Evolutionary conservation across 2,329 filamentous ascomycete species (phyloP).

Genomic region (Cyphellophora europaea): DNA sequence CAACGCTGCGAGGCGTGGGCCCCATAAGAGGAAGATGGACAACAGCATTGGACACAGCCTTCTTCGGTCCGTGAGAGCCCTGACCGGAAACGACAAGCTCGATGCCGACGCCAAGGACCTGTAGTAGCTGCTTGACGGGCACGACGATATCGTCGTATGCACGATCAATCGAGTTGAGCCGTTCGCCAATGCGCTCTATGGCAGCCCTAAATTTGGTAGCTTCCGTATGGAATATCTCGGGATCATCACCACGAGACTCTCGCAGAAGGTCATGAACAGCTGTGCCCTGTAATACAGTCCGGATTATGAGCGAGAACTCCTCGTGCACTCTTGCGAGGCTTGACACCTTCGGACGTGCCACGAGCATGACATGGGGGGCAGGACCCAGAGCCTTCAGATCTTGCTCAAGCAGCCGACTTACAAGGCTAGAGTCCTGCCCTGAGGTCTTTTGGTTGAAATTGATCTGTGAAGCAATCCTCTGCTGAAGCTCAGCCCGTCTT

Average conservation of each 20-base stretch:
- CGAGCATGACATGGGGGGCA: slow-evolving; percentile 54
- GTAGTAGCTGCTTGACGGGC: slow-evolving; percentile 69
- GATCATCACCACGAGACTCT: too few relatives aligned
- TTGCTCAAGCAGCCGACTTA: slow-evolving; percentile 52
- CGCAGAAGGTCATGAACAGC: slow-evolving; percentile 24
- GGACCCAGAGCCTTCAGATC: slow-evolving; percentile 57
- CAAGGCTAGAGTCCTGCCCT: slow-evolving; percentile 58
- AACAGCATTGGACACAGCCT: neutral
- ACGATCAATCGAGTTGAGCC: slow-evolving; percentile 61
- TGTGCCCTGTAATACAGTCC: neutral
- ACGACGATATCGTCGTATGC: slow-evolving; percentile 78
- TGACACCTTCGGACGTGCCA: slow-evolving; percentile 62
- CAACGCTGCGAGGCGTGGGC: neutral
- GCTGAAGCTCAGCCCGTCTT: slow-evolving; percentile 45
- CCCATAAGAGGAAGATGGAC: neutral
- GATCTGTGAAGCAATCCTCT: slow-evolving; percentile 51
- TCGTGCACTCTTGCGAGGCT: slow-evolving; percentile 65
- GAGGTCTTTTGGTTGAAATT: slow-evolving; percentile 59
- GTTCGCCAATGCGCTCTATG: slow-evolving; percentile 58
- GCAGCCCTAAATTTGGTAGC: slow-evolving; percentile 34
- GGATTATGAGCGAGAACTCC: slow-evolving; percentile 55
- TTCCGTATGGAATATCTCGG: neutral
- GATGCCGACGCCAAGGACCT: slow-evolving; percentile 61
- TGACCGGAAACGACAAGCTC: neutral
- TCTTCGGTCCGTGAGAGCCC: too few relatives aligned